Evolutionary conservation across 2,329 filamentous ascomycete species (phyloP), one percentile per base, ranked within the genome.

Genomic region (Truncatella angustata): DNA sequence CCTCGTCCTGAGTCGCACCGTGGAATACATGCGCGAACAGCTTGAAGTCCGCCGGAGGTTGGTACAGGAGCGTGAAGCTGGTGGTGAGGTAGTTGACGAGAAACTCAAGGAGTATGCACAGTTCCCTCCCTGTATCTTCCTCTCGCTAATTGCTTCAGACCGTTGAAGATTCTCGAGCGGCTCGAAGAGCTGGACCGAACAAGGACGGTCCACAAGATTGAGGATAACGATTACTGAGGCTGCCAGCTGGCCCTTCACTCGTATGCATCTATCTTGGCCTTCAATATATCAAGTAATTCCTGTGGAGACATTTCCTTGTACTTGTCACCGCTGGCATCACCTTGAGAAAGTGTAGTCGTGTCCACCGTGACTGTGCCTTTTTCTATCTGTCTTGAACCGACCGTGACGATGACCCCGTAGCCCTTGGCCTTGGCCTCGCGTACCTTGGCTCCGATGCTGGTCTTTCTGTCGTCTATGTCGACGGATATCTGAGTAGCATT

Each of bases 1-100:
- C 24, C 77, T 91, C 16, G 90, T 96, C n/a, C 76, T 96, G 20
- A 83, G 85, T 56, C 80, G 80, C 58, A 88, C 86, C 0, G 81
- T 88, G 26, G 83, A 86, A 12, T 87, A 78, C 56, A 85, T 89
- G 63, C 76, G 76, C 37, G 71, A 83, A 55, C 76, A 86, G 64
- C 69, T 90, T 7, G 72, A 76, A 44, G 79, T 82, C 64, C 76
- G 86, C 16, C 75, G 80, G 50, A 70, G 74, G 21, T 69, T 90
- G 52, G 74, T 88, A 49, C 71, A 76, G 23, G 73, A 78, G 54
- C 77, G 88, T 61, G 75, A 73, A 44, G 73, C 75, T 12, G 84
- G 85, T 12, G 82, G 82, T 1, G 70, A 73, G 3, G 20, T 47
- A 4, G 80, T 89, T 2, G 72, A 76, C 24, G 70, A 78, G 49